Evolutionary conservation across 2,329 filamentous ascomycete genomes (phyloP).

Genomic region (Peltaster fructicola): DNA sequence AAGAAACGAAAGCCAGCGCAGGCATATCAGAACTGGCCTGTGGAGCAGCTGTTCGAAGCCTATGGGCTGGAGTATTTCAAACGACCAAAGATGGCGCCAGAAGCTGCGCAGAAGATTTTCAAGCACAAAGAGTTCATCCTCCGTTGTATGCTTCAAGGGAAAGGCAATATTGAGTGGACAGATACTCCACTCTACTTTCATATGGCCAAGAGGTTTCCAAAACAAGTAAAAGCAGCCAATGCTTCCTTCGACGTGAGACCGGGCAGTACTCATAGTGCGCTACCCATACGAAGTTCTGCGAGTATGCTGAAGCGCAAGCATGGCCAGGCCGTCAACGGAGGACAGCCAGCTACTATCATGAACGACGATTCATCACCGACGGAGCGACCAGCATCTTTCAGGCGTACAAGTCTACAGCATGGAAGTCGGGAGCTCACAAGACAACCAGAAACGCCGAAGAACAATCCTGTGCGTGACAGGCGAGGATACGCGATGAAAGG

Average conservation of each 20-base stretch:
- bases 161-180: constrained; percentile 28
- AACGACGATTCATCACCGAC: no score
- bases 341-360: no score
- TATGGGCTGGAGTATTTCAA: constrained; percentile 8
- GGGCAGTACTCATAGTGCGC: no score
- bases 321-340: no score
- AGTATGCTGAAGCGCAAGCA: no score
- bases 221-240: no score
- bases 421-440: no score
- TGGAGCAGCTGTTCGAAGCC: constrained; percentile 23
- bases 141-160: constrained; percentile 25
- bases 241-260: no score
- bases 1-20: constrained; percentile 19
- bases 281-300: no score
- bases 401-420: no score
- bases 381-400: no score
- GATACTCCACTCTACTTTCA: constrained; percentile 25
- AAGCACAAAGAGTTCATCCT: constrained; percentile 25
- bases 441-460: neutral
- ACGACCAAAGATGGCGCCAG: constrained; percentile 12
- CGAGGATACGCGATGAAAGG: constrained; percentile 11
- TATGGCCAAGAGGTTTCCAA: constrained; percentile 21
- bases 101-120: constrained; percentile 12
- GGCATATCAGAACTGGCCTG: constrained; percentile 14
- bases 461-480: neutral